A percentile compares a stretch with the other conserved stretches of the same genome.
phyloP scores from a whole-genome alignment of 2,329 filamentous ascomycete genomes.

The Trichoderma koningiopsis region DNA sequence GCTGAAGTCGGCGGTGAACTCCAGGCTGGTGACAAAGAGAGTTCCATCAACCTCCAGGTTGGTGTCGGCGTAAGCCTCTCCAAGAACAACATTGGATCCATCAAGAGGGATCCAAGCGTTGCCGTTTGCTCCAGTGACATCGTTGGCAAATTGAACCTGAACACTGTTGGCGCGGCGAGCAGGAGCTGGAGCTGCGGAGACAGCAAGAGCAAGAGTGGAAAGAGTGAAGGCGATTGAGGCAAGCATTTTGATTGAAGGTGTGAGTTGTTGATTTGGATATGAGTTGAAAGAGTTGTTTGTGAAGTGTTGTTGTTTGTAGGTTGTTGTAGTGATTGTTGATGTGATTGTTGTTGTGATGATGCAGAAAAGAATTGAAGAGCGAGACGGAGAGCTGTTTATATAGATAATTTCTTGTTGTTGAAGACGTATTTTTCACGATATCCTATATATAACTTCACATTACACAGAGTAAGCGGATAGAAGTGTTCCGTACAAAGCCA shows the following conservation, averaged over 20 bases:
- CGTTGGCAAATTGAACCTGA: constrained; percentile 21
- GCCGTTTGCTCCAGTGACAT: constrained; percentile 20
- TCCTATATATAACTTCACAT: background rate
- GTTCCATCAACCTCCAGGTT: background rate
- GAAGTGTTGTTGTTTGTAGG: background rate
- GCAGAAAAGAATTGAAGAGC: background rate
- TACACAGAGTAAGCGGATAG: background rate
- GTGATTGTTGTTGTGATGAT: constrained; percentile 2
- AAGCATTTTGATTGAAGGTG: constrained; percentile 10
- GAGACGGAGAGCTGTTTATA: constrained; percentile 20
- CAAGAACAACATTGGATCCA: background rate
- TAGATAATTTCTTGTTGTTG: constrained; percentile 3
- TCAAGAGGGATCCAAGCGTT: constrained; percentile 13
- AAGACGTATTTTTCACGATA: background rate
- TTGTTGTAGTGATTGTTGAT: background rate
- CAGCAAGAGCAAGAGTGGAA: constrained; percentile 10
- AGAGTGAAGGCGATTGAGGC: constrained; percentile 3
- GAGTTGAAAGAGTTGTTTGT: background rate
- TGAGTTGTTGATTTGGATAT: background rate
- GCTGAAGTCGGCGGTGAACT: background rate
- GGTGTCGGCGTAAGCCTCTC: background rate
- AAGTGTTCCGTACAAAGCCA: constrained; percentile 17
- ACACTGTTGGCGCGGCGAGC: background rate
- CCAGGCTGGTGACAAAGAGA: background rate
- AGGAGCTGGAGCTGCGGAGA: constrained; percentile 22